Evolutionary conservation across 108 stramenopile species (phyloP).

Genomic region (Cyclotella baltica): DNA sequence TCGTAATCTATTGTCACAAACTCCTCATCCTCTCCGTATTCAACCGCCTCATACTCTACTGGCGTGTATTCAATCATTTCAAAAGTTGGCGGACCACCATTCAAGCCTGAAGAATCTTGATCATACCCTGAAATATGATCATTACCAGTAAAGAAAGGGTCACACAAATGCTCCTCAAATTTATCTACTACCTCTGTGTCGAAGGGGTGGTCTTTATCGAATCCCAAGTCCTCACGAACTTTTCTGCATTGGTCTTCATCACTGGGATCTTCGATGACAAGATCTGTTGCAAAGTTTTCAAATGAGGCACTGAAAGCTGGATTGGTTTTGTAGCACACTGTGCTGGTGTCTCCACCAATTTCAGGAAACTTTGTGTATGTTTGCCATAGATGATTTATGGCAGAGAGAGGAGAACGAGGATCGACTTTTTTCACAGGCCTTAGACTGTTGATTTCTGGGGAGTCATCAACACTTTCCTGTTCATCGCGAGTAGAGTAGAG

Average conservation of each 20-base stretch:
- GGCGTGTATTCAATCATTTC: neutral
- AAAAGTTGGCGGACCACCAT: neutral
- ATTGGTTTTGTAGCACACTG: neutral
- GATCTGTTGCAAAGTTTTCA: constrained; percentile 11
- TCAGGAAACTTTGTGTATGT: no score
- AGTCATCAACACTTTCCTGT: no score
- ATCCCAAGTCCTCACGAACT: constrained; percentile 1
- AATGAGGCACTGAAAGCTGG: constrained; percentile 12
- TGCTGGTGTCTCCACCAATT: neutral
- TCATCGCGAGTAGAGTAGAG: no score
- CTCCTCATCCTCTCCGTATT: neutral
- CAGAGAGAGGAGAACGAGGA: no score
- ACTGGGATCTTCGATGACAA: constrained; percentile 8
- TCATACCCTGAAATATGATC: neutral
- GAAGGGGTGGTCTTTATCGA: constrained; percentile 10
- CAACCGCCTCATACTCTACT: no score
- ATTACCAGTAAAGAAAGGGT: neutral
- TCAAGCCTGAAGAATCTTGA: neutral
- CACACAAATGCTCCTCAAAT: neutral
- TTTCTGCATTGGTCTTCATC: constrained; percentile 11
- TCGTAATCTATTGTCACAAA: neutral
- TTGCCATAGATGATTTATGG: no score
- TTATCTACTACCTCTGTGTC: constrained; percentile 19
- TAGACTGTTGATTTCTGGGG: no score
- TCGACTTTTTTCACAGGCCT: no score